Evolutionary conservation across 441 rosid species (phyloP).

Genomic region (Eutrema salsugineum): DNA sequence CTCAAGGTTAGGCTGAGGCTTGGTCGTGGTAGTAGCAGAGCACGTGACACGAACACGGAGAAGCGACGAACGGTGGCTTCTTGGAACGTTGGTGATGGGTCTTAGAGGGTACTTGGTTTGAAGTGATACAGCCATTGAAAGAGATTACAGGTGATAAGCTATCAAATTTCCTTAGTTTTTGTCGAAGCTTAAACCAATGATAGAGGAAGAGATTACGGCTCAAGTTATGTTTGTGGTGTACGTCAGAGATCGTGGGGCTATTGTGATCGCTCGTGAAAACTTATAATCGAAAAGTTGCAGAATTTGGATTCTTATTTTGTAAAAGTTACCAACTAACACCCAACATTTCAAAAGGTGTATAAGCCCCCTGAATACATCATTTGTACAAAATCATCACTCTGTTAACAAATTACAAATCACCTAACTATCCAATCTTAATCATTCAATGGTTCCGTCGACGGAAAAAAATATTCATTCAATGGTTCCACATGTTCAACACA

Average conservation of each 20-base stretch:
- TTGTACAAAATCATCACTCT: neutral
- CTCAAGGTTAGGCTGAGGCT: conserved; percentile 29
- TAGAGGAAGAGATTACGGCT: neutral
- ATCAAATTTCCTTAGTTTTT: neutral
- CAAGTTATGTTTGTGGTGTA: conserved; percentile 21
- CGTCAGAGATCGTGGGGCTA: conserved; percentile 22
- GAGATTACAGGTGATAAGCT: neutral
- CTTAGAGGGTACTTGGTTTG: conserved; percentile 41
- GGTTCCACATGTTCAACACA: too few species aligned
- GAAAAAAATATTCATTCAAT: too few species aligned
- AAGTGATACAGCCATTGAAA: conserved; percentile 49
- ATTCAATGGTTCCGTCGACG: neutral
- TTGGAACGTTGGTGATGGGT: conserved; percentile 24
- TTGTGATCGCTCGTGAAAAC: conserved; percentile 9
- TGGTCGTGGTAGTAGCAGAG: conserved; percentile 39
- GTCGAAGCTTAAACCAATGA: neutral
- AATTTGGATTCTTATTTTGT: neutral
- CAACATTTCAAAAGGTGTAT: neutral
- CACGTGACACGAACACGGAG: conserved; percentile 14
- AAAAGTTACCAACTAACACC: neutral
- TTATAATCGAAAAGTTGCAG: neutral
- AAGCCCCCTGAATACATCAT: neutral
- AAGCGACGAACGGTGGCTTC: conserved; percentile 8
- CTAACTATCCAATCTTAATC: too few species aligned
- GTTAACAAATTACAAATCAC: neutral